These are phyloP conservation scores for Schizochytrium sp. DNA, from an alignment of 108 stramenopile species.

Conservation along the genomic window DNA sequence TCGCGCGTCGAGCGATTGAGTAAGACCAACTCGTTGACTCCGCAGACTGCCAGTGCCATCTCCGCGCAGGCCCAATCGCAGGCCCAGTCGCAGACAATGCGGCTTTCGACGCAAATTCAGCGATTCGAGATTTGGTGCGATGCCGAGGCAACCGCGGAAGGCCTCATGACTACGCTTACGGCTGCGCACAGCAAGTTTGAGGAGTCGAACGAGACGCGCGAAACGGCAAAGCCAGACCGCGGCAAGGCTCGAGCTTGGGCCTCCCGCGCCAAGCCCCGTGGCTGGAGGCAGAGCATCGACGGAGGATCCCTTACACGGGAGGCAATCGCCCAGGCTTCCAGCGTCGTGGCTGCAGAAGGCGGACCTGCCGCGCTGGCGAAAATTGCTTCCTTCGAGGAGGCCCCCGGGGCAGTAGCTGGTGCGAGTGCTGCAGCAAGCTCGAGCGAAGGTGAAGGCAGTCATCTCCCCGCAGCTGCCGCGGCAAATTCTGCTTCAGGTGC, in stretches of 20 bases:
- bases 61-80: not conserved
- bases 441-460: too few relatives aligned
- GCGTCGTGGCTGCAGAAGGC: too few relatives aligned
- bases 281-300: not conserved
- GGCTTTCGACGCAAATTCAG: not conserved
- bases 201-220: not conserved
- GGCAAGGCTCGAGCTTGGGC: constrained; percentile 1
- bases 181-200: not conserved
- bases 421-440: too few relatives aligned
- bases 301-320: not conserved
- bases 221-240: not conserved
- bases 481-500: not conserved
- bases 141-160: not conserved
- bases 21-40: not conserved
- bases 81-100: not conserved
- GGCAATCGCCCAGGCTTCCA: not conserved
- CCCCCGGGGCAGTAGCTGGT: too few relatives aligned
- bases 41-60: not conserved
- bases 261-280: not conserved
- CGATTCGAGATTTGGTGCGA: constrained; percentile 11
- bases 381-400: too few relatives aligned
- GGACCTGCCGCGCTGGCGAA: too few relatives aligned
- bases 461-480: too few relatives aligned
- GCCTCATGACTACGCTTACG: not conserved
- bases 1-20: not conserved